A percentile compares a stretch with the other conserved stretches of the same genome.
These are phyloP conservation scores for Crithidia fasciculata DNA, from an alignment of 208 protist species.

Conservation along the genomic window DNA sequence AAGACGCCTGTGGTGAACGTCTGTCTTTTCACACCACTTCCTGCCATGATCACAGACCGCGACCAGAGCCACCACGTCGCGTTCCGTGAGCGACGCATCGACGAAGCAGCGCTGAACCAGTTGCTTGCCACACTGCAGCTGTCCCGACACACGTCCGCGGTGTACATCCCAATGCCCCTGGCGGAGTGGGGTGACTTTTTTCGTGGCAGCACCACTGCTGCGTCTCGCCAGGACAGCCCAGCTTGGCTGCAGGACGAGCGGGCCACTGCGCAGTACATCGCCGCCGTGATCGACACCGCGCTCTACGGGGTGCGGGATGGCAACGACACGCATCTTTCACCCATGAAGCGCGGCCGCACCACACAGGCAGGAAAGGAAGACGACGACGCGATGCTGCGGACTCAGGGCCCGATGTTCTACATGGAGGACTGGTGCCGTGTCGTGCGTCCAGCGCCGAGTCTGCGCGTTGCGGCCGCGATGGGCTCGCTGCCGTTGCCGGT, in stretches of 20 bases:
- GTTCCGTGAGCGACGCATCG: conserved; percentile 63
- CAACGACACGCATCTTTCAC: neutral
- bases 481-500: conserved; percentile 61
- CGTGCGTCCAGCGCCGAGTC: conserved; percentile 55
- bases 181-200: conserved; percentile 67
- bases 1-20: conserved; percentile 62
- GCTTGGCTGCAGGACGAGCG: conserved; percentile 75
- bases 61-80: conserved; percentile 28
- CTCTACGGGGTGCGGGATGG: conserved; percentile 80
- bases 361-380: neutral
- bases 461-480: conserved; percentile 69
- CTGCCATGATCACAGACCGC: conserved; percentile 33
- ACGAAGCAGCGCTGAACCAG: conserved; percentile 69
- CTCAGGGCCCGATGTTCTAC: conserved; percentile 61
- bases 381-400: conserved; percentile 5
- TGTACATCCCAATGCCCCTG: conserved; percentile 78
- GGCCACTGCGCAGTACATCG: conserved; percentile 81
- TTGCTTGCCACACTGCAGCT: conserved; percentile 69
- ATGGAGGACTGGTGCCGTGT: conserved; percentile 72
- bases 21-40: conserved; percentile 57
- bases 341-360: neutral
- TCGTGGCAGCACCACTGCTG: conserved; percentile 5
- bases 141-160: conserved; percentile 46
- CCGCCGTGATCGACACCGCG: conserved; percentile 67
- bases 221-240: neutral